Evolutionary conservation across 1,139 yeast genomes (phyloP), one percentile per base, ranked within the genome.

Genomic region (Diutina catenulata): DNA sequence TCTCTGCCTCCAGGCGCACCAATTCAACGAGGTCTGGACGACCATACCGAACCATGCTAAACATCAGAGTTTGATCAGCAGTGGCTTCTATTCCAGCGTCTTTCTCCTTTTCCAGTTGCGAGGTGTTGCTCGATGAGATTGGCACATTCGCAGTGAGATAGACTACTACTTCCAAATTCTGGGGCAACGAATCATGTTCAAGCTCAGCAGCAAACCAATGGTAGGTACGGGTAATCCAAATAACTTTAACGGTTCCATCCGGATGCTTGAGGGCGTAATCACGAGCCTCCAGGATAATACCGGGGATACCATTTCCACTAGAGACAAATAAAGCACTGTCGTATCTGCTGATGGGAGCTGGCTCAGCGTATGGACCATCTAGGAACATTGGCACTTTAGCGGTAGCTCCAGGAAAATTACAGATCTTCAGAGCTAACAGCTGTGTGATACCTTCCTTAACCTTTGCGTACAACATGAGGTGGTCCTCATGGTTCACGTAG

Each of bases 361-460:
- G 24, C 21, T 31, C 35, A 4, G 35, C 24, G n/a, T 31, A 31
- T 7, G 35, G 35, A 4, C 35, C 35, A 11, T 31, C 35, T 5
- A 31, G 13, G 9, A 31, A 14, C 7, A 31, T 15, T 1, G 24
- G n/a, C 18, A 13, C 21, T 5, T 16, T 19, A 6, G 9, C 8
- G 5, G 35, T 19, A 24, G 21, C 13, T 5, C 24, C 23, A 2
- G 35, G 35, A 10, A 7, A 9, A 14, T 20, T 31, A 5, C n/a
- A 10, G 20, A 31, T 21, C 9, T 31, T 14, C 13, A 21, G 20
- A 7, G 24, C 25, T 11, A 20, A 7, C 25, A 9, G 18, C 9
- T 10, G 9, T 16, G 35, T 31, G 3, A 31, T 11, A 2, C 35
- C 35, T 5, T 20, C 25, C 7, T 31, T 31, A n/a, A 31, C 35